Evolutionary conservation across 2,329 filamentous ascomycete genomes (phyloP), one percentile per base, ranked within the genome.

Genomic region (Colletotrichum paranaense): DNA sequence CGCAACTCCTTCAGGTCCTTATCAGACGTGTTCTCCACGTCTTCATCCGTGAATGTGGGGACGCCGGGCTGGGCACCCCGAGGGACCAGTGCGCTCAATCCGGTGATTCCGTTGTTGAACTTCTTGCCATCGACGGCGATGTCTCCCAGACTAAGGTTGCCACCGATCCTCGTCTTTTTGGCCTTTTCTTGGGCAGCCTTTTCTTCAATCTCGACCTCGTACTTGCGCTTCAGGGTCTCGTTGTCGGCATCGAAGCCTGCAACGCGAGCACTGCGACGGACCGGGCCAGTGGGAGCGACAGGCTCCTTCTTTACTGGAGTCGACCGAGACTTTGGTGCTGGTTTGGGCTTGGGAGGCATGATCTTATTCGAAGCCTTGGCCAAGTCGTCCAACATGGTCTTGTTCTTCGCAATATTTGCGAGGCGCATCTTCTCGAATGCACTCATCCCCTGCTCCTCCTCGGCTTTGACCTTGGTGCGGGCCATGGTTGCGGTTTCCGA

Each of bases 391-490:
- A 98, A 84, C 0, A 98, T 80, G 0, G 92, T 94, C 82, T 96
- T 93, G 77, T 97, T 97, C 67, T 94, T 92, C 0, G 92, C 94
- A 53, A 97, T 97, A 76, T 98, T 98, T 74, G 95, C 94, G 19
- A 94, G 89, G 0, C 95, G 89, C 77, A 94, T 92, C 78, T 92
- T 92, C 86, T 98, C 95, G 82, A 97, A 98, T 52, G 95, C 94
- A 82, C 94, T 97, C 77, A 97, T 85, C 46, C 35, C 84, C 81
- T 78, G 88, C 3, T 56, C 62, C 26, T 77, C 79, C 16, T 82
- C 82, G 53, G 86, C 75, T 49, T 79, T 78, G 6, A 75, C 83
- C 26, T 82, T 84, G 19, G 83, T 82, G 1, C 84, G 80, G 1
- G 88, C 81, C 88, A 91, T 90, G 4, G 0, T 24, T 38, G 38